Evolutionary conservation across 2,329 filamentous ascomycete species (phyloP), one percentile per base, ranked within the genome.

Genomic region (Aphanocladium album): DNA sequence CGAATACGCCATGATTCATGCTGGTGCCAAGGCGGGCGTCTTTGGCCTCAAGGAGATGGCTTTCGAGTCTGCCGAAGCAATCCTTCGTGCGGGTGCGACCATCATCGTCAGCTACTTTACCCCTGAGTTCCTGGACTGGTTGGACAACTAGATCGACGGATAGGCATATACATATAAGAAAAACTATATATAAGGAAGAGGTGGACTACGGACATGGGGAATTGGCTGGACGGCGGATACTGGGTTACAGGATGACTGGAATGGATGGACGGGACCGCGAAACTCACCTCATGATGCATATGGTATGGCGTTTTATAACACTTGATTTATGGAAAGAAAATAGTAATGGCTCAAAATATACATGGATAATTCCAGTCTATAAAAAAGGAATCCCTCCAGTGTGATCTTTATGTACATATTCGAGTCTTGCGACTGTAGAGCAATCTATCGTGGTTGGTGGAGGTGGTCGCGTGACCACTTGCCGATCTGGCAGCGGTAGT

Each of bases 1-100:
- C 67, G 95, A 99, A 78, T 99, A 89, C 72, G 93, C 95, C 65
- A 98, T 98, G 95, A 95, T 99, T 57, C 91, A 97, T 71, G 95
- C 95, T 0, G 95, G 85, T 21, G 95, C 95, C 53, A 96, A 96
- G 74, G 93, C 95, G 1, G 95, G 95, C 5, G 95, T 99, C 3
- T 99, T 98, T 71, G 93, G 97, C 72, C 79, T 98, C 71, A 95
- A 93, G 79, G 80, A 88, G 4, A 97, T 97, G 90, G 95, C 91
- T 0, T 93, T 96, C 68, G 95, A 99, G 79, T 89, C 90, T 62
- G 96, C 91, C 0, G 91, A 98, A 75, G 91, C 93, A 25, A 98
- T 99, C 64, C 77, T 99, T 62, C 84, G 95, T 67, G 95, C 95
- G 9, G 95, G 95, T 47, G 95, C 95, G 7, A 93, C 89, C 0